Conservation (phyloP, 192 early-diverging fungal species). For the Phycomyces nitens region DNA sequence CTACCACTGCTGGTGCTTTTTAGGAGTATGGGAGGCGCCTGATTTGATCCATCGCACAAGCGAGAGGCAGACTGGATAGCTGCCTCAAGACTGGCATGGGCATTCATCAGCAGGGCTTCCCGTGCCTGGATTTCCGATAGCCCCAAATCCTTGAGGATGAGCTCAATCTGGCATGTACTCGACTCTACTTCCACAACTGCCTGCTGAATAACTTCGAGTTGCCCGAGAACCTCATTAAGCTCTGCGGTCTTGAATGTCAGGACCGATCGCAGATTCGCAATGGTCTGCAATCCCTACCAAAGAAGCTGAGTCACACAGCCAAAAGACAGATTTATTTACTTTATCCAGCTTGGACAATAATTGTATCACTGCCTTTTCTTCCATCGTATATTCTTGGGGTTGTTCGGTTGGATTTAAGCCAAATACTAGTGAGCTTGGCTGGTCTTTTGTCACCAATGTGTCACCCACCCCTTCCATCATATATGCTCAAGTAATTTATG, state of each 20-base stretch:
- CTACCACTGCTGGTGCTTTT: conserved; percentile 7
- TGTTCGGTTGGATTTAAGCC: too few species aligned
- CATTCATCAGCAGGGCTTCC: conserved; percentile 17
- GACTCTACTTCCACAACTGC: conserved; percentile 21
- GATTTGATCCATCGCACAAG: background rate
- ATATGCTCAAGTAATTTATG: too few species aligned
- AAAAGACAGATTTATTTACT: too few species aligned
- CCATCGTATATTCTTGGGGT: too few species aligned
- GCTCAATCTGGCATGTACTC: conserved; percentile 22
- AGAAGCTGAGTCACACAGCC: background rate
- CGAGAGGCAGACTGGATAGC: conserved; percentile 22
- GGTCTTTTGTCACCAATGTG: too few species aligned
- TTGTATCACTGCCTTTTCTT: too few species aligned
- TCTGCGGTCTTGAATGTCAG: conserved; percentile 26
- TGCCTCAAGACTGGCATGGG: conserved; percentile 22
- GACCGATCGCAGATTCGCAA: conserved; percentile 25
- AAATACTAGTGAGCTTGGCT: too few species aligned
- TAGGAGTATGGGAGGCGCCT: too few species aligned
- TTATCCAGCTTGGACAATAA: too few species aligned
- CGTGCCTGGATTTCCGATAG: conserved; percentile 1
- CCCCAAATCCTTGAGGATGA: conserved; percentile 26
- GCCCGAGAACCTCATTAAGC: conserved; percentile 22
- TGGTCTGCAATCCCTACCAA: conserved; percentile 19
- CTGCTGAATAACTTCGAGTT: conserved; percentile 23
- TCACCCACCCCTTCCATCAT: too few species aligned